Conservation (phyloP, 2,329 filamentous ascomycete genomes). For the Ascochyta rabiei region DNA sequence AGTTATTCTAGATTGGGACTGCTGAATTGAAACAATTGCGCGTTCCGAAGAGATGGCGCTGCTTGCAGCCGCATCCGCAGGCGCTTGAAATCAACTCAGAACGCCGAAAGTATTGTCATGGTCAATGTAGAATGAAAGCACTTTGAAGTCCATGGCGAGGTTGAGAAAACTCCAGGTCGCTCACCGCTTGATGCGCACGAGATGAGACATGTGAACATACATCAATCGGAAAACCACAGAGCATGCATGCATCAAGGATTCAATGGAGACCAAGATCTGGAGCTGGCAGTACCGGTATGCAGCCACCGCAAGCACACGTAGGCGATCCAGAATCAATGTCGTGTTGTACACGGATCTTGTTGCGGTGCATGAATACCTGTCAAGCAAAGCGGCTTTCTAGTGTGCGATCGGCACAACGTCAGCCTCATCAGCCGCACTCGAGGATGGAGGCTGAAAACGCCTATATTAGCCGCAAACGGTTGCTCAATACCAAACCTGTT, state of each 20-base stretch:
- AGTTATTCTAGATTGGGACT: background rate
- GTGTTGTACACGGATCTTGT: background rate
- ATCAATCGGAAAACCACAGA: background rate
- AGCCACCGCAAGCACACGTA: background rate
- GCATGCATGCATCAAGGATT: background rate
- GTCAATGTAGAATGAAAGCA: background rate
- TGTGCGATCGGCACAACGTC: background rate
- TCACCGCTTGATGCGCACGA: background rate
- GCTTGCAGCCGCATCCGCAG: background rate
- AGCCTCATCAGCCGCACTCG: background rate
- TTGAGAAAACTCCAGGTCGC: background rate
- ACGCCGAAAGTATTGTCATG: background rate
- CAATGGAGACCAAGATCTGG: background rate
- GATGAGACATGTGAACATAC: conserved; percentile 2
- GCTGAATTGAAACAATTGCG: background rate
- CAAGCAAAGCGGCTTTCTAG: conserved; percentile 1
- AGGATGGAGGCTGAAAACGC: background rate
- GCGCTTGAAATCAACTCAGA: background rate
- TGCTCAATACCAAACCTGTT: background rate
- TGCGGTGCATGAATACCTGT: background rate
- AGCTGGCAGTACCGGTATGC: too few relatives aligned
- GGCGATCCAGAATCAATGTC: background rate
- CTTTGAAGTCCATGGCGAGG: background rate
- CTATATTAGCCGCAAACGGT: conserved; percentile 1
- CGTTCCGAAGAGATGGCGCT: background rate